Percentiles rank a stretch among this genome's conserved stretches.
Conservation (phyloP, 2,329 filamentous ascomycete genomes). For the Cladosporium colombiae region DNA sequence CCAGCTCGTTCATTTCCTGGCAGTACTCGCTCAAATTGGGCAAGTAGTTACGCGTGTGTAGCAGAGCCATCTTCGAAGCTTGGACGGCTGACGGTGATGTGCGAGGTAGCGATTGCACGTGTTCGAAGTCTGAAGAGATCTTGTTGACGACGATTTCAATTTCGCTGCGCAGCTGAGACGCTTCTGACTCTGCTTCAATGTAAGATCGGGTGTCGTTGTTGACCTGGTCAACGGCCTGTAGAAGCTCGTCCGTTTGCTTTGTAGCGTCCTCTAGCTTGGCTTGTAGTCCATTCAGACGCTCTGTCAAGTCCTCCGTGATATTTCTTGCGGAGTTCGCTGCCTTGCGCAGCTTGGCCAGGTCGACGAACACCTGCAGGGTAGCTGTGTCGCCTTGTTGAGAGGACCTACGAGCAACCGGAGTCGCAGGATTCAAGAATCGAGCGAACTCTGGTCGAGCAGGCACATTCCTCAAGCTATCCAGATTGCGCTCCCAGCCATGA, state of each 20-base stretch:
- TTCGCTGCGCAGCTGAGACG: conserved; percentile 72
- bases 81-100: conserved; percentile 65
- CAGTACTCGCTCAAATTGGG: conserved; percentile 61
- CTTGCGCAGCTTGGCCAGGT: conserved; percentile 69
- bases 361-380: conserved; percentile 74
- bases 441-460: conserved; percentile 67
- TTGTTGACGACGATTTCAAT: conserved; percentile 85
- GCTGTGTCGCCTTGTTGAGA: conserved; percentile 49
- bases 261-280: conserved; percentile 44
- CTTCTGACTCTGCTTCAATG: conserved; percentile 51
- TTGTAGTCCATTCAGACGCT: conserved; percentile 48
- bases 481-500: conserved; percentile 67
- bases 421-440: conserved; percentile 39
- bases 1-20: conserved; percentile 56
- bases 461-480: conserved; percentile 64
- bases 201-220: conserved; percentile 30
- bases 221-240: conserved; percentile 47
- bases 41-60: conserved; percentile 64
- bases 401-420: conserved; percentile 24
- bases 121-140: conserved; percentile 81
- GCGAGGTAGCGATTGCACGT: conserved; percentile 68
- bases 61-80: conserved; percentile 64
- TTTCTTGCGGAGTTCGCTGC: conserved; percentile 68
- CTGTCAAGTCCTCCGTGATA: conserved; percentile 65
- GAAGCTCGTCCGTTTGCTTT: conserved; percentile 47